Evolutionary conservation across 805 yeast genomes (phyloP), one percentile per base, ranked within the genome.

Genomic region (Cyberlindnera amylophila): DNA sequence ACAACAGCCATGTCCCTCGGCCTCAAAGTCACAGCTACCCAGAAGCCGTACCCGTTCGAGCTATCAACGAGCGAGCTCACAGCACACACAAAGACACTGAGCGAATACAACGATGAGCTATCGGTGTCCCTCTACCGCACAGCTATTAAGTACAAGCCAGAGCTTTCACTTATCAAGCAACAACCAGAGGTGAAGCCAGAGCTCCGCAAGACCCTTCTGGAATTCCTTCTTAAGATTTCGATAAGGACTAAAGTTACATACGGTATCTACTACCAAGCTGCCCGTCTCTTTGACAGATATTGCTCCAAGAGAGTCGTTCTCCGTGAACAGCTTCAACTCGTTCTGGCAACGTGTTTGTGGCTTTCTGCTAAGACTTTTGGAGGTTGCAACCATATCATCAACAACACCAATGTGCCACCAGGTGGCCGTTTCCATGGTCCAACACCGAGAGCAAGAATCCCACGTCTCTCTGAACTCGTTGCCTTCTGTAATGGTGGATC

Each of bases 291-390:
- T 47, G 99, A 91, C 62, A 77, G 97, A 47, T 91, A 91, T 66
- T 86, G 96, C 60, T 84, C 96, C 40, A 84, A 82, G 54, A 73
- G 98, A 53, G 79, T 89, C 7, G 93, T 90, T 1, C 74, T 85
- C 49, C 77, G 82, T 51, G 90, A 86, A 44, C 98, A 90, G 64
- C 81, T 87, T 47, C 96, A 90, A 63, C 72, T 91, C 41, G 91
- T 91, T 10, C 88, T 95, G 26, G 85, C 95, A 47, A 87, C 96
- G 4, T 87, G 96, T 47, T 67, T 91, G 28, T 91, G 98, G 97
- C 75, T 91, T 26, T 87, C 96, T 2, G 82, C 96, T 19, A 91
- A 91, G 62, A 72, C 81, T n/a, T 77, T 76, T 55, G 87, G 87
- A 37, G 87, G 87, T 30, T 81, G 82, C 61, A 79, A 78, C 51